Conservation (phyloP, 805 yeast genomes). For the Metschnikowia hibisci region DNA sequence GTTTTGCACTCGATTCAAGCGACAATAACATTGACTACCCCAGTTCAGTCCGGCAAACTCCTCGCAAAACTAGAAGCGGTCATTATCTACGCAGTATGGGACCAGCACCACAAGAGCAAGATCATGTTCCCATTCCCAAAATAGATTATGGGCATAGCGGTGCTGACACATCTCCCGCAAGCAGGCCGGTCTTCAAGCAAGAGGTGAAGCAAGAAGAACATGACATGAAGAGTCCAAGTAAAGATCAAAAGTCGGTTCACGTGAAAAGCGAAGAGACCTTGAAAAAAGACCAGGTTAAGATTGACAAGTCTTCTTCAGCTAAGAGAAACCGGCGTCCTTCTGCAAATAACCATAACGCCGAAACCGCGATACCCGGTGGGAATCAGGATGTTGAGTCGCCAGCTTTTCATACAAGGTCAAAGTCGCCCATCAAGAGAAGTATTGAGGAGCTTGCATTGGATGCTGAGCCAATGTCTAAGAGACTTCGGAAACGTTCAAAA, state of each 20-base stretch:
- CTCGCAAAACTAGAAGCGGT: slow-evolving; percentile 1
- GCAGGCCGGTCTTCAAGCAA: not conserved
- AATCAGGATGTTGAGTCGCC: slow-evolving; percentile 13
- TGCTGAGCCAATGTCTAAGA: slow-evolving; percentile 12
- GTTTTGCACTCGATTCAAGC: not conserved
- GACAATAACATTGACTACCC: not conserved
- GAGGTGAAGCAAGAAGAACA: not conserved
- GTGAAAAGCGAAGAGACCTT: too few species aligned
- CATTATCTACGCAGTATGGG: slow-evolving; percentile 5
- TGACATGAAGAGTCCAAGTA: too few species aligned
- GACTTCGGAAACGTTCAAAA: slow-evolving; percentile 8
- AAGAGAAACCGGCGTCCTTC: not conserved
- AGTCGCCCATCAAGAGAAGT: slow-evolving; percentile 18
- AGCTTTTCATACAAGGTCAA: slow-evolving; percentile 17
- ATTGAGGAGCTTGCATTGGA: slow-evolving; percentile 18
- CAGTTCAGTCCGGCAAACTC: not conserved
- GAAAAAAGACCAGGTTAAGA: not conserved
- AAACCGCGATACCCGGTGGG: not conserved
- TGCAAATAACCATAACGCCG: too few species aligned
- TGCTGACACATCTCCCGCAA: not conserved
- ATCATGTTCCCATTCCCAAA: slow-evolving; percentile 2
- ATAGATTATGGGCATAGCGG: slow-evolving; percentile 3
- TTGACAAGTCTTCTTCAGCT: not conserved
- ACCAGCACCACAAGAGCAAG: not conserved
- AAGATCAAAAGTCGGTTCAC: too few species aligned